phyloP scores from a whole-genome alignment of 1,284 basidiomycete species.

The Heliocybe sulcata region DNA sequence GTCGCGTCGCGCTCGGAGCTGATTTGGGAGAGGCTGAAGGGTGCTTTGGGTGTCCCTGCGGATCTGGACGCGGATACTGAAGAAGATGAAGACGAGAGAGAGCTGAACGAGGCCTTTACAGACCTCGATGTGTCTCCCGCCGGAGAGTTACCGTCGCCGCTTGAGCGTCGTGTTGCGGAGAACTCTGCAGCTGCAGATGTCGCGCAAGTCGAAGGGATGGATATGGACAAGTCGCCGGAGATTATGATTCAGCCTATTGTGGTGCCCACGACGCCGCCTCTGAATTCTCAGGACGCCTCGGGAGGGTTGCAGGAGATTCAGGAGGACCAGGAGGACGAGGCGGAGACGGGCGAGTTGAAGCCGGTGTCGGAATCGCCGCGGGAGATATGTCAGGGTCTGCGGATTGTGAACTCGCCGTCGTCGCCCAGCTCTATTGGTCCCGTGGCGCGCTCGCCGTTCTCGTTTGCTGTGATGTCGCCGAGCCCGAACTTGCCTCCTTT shows the following conservation, averaged over 20 bases:
- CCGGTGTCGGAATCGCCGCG: constrained; percentile 1
- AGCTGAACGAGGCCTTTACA: not conserved
- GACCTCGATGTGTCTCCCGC: not conserved
- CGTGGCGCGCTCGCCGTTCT: not conserved
- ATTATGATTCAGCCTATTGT: constrained; percentile 24
- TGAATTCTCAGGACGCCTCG: constrained; percentile 12
- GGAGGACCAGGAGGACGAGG: constrained; percentile 17
- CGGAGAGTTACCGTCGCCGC: not conserved
- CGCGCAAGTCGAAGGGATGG: not conserved
- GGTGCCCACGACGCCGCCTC: constrained; percentile 9
- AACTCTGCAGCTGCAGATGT: constrained; percentile 12
- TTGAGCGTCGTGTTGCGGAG: not conserved
- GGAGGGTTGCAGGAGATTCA: constrained; percentile 17
- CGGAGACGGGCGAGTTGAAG: constrained; percentile 8
- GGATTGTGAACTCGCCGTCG: constrained; percentile 39
- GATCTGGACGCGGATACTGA: constrained; percentile 45
- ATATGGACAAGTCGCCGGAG: not conserved
- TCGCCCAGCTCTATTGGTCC: not conserved
- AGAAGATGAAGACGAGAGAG: not conserved
- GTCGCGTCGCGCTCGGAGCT: constrained; percentile 65
- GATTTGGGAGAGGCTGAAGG: constrained; percentile 78
- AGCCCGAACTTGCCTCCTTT: not conserved
- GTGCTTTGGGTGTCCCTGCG: constrained; percentile 68
- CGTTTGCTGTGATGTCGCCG: not conserved
- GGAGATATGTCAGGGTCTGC: constrained; percentile 45